phyloP scores from a whole-genome alignment of 2,329 filamentous ascomycete genomes.

The Tothia fuscella region DNA sequence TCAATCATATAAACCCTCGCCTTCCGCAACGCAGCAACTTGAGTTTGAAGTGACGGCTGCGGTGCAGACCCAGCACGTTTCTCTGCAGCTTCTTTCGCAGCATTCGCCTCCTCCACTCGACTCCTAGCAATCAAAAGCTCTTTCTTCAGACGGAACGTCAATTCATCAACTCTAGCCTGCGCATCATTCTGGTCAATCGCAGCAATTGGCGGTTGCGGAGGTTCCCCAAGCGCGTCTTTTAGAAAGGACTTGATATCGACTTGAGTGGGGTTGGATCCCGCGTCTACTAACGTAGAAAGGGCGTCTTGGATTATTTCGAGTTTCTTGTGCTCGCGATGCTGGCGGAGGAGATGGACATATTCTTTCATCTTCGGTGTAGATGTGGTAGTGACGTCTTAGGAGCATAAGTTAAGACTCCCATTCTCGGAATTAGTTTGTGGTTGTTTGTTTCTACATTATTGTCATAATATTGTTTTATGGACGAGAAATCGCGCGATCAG shows the following conservation, averaged over 20 bases:
- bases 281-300: slow-evolving; percentile 25
- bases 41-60: slow-evolving; percentile 8
- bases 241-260: slow-evolving; percentile 20
- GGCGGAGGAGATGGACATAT: slow-evolving; percentile 34
- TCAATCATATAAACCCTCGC: slow-evolving; percentile 37
- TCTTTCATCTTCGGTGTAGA: slow-evolving; percentile 16
- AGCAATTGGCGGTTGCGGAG: slow-evolving; percentile 25
- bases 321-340: slow-evolving; percentile 33
- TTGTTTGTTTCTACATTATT: too few species aligned
- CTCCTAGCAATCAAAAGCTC: slow-evolving; percentile 25
- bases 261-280: slow-evolving; percentile 21
- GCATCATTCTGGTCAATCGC: slow-evolving; percentile 14
- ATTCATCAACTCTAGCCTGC: slow-evolving; percentile 15
- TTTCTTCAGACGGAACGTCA: slow-evolving; percentile 26
- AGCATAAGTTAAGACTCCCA: slow-evolving; percentile 11
- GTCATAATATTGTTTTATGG: too few species aligned
- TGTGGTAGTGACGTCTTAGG: too few species aligned
- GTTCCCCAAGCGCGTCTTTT: slow-evolving; percentile 22
- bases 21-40: slow-evolving; percentile 28
- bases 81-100: slow-evolving; percentile 15
- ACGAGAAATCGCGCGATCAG: too few species aligned
- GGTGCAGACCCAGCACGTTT: background rate
- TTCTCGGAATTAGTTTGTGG: too few species aligned
- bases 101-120: slow-evolving; percentile 22
- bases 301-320: slow-evolving; percentile 35